phyloP scores from a whole-genome alignment of 2,329 filamentous ascomycete genomes.

The Myriosclerotinia duriaeana region DNA sequence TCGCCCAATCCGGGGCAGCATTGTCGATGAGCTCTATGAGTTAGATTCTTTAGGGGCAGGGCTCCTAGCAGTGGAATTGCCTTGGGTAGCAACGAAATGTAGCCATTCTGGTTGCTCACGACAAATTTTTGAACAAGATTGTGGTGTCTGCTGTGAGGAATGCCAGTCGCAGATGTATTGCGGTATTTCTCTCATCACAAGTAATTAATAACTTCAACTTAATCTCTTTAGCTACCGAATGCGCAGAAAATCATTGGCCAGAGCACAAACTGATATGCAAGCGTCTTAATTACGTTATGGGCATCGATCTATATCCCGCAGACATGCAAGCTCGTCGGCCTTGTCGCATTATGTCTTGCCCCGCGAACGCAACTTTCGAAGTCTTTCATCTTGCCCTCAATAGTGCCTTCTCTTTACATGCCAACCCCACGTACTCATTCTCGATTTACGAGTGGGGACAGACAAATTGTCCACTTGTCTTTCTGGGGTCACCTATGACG shows the following conservation, averaged over 20 bases:
- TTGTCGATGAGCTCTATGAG: too few relatives aligned
- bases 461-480: background rate
- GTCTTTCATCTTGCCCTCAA: background rate
- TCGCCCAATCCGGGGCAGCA: too few relatives aligned
- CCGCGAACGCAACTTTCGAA: background rate
- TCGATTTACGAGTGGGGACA: background rate
- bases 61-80: too few relatives aligned
- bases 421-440: background rate
- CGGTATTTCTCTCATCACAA: background rate
- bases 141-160: background rate
- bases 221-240: background rate
- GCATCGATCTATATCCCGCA: background rate
- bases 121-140: background rate
- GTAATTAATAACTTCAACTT: background rate
- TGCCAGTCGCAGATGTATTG: background rate
- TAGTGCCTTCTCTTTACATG: background rate
- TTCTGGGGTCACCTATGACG: background rate
- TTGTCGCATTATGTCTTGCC: background rate
- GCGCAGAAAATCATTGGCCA: background rate
- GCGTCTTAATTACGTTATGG: background rate
- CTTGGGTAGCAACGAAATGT: background rate
- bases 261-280: background rate
- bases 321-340: background rate
- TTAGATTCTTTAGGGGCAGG: too few relatives aligned
- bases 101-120: background rate